Evolutionary conservation across 2,329 filamentous ascomycete species (phyloP).

Genomic region (Alternaria metachromatica): DNA sequence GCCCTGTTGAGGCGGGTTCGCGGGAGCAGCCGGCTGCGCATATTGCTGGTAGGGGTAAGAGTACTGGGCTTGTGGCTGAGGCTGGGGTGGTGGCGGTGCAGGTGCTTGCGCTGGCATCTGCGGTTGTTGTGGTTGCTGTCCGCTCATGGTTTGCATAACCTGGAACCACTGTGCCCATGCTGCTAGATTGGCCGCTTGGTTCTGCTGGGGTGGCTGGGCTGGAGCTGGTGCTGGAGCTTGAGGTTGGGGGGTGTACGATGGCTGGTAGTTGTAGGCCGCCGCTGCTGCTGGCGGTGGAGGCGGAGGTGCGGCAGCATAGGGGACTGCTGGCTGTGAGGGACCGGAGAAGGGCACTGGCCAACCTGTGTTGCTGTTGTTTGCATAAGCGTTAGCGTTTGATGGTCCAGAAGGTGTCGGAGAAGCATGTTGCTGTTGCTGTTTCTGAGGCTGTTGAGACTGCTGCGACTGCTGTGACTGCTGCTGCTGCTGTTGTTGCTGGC

Average conservation of each 20-base stretch:
- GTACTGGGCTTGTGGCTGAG: slow-evolving; percentile 32
- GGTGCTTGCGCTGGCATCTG: slow-evolving; percentile 25
- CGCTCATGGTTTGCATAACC: slow-evolving; percentile 32
- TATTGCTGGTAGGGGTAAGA: slow-evolving; percentile 36
- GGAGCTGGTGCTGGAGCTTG: slow-evolving; percentile 3
- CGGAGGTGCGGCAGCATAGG: slow-evolving; percentile 20
- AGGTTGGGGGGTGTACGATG: slow-evolving; percentile 20
- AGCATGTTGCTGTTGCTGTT: slow-evolving; percentile 19
- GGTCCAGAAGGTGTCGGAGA: slow-evolving; percentile 27
- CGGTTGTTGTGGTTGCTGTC: slow-evolving; percentile 28
- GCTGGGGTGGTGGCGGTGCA: slow-evolving; percentile 26
- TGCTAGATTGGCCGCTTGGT: slow-evolving; percentile 36
- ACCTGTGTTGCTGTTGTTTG: slow-evolving; percentile 26
- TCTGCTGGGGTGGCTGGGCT: slow-evolving; percentile 20
- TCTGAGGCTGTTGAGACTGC: slow-evolving; percentile 18
- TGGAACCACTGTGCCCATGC: slow-evolving; percentile 40
- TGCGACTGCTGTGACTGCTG: slow-evolving; percentile 20
- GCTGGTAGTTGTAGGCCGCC: slow-evolving; percentile 21
- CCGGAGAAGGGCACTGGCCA: slow-evolving; percentile 29
- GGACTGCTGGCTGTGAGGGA: slow-evolving; percentile 24
- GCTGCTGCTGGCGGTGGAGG: slow-evolving; percentile 24
- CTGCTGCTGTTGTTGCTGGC: slow-evolving; percentile 26
- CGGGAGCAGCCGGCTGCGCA: slow-evolving; percentile 26
- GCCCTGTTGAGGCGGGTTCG: slow-evolving; percentile 24
- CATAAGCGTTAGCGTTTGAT: slow-evolving; percentile 28